A percentile compares a stretch with the other conserved stretches of the same genome.
These are phyloP conservation scores for Skeletonema tropicum DNA, from an alignment of 108 stramenopile species.

Conservation along the genomic window DNA sequence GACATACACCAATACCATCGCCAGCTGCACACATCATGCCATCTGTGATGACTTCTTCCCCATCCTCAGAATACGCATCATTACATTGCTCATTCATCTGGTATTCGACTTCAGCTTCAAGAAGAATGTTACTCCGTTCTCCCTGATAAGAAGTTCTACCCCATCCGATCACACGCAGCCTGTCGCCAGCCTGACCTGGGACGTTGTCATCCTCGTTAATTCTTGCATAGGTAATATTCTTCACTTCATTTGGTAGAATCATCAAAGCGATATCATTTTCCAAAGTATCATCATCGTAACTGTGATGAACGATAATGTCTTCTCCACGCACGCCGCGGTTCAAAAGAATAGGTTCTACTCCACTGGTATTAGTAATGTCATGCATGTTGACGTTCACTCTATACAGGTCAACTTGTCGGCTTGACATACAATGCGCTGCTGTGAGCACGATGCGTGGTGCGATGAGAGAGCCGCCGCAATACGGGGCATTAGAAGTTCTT, in stretches of 20 bases:
- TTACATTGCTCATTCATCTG: too few relatives aligned
- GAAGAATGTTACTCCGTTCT: not conserved
- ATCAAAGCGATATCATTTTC: not conserved
- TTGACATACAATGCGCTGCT: slow-evolving; percentile 40
- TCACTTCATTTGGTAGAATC: not conserved
- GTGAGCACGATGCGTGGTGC: slow-evolving; percentile 36
- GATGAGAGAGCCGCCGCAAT: slow-evolving; percentile 45
- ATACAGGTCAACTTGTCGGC: too few relatives aligned
- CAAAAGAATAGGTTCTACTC: too few relatives aligned
- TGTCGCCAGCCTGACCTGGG: not conserved
- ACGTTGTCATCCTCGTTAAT: not conserved
- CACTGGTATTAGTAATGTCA: too few relatives aligned
- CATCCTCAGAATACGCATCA: too few relatives aligned
- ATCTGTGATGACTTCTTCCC: not conserved
- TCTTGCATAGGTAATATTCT: not conserved
- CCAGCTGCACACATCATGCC: too few relatives aligned
- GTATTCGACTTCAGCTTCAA: too few relatives aligned
- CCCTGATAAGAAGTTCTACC: not conserved
- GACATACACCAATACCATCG: not conserved
- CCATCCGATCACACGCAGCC: not conserved
- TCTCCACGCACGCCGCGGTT: too few relatives aligned
- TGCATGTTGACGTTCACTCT: too few relatives aligned
- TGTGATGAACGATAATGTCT: not conserved
- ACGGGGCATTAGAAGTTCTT: too few relatives aligned
- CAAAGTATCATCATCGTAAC: not conserved